These are phyloP conservation scores for Hymenoscyphus scutula DNA, from an alignment of 2,329 filamentous ascomycete species.

Conservation along the genomic window DNA sequence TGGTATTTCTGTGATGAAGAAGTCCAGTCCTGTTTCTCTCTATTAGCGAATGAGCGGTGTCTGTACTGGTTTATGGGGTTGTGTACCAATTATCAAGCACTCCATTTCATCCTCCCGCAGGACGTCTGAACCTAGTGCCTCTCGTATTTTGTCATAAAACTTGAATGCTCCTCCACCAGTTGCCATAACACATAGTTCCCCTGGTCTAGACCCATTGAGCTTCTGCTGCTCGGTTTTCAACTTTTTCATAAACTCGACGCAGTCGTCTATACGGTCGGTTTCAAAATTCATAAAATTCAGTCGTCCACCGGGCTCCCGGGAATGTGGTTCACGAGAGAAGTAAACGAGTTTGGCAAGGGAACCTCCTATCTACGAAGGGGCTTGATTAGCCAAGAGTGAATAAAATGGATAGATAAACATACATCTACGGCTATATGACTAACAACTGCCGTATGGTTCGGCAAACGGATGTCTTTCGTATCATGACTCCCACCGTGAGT, in stretches of 20 bases:
- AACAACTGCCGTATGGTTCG: constrained; percentile 91
- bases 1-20: constrained; percentile 98
- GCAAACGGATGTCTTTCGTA: constrained; percentile 90
- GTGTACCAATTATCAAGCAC: constrained; percentile 83
- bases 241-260: constrained; percentile 85
- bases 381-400: constrained; percentile 12
- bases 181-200: constrained; percentile 86
- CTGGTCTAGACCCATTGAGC: constrained; percentile 68
- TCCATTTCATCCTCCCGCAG: constrained; percentile 97
- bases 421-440: constrained; percentile 97
- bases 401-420: constrained; percentile 41
- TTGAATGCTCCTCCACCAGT: constrained; percentile 96
- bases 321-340: constrained; percentile 84
- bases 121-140: constrained; percentile 82
- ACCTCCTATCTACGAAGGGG: constrained; percentile 81
- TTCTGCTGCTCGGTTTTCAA: constrained; percentile 78
- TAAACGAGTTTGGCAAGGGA: constrained; percentile 96
- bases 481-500: constrained; percentile 56
- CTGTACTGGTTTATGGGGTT: not conserved
- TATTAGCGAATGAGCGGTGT: constrained; percentile 8
- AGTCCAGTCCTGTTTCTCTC: constrained; percentile 71
- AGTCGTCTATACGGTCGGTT: constrained; percentile 89
- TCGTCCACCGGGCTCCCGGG: constrained; percentile 77
- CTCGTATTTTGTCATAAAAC: constrained; percentile 87
- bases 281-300: constrained; percentile 96